phyloP scores from a whole-genome alignment of 2,329 filamentous ascomycete genomes.

The Cladophialophora exuberans region DNA sequence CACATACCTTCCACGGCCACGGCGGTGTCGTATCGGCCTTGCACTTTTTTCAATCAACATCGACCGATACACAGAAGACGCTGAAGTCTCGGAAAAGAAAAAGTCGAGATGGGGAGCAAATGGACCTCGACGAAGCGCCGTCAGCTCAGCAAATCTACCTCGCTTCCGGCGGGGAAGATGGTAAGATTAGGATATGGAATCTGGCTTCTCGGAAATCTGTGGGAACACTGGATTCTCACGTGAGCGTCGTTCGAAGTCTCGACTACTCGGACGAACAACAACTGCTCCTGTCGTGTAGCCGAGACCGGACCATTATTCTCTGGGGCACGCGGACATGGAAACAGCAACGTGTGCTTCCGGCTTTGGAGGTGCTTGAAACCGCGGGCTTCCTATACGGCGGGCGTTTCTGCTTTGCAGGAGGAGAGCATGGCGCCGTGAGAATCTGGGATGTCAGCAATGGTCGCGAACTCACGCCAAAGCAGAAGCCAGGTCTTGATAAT shows the following conservation, averaged over 20 bases:
- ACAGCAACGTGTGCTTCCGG: constrained; percentile 75
- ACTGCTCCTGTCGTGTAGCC: constrained; percentile 77
- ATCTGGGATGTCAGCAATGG: constrained; percentile 81
- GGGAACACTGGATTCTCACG: constrained; percentile 84
- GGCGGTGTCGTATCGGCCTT: constrained; percentile 89
- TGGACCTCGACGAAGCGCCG: constrained; percentile 46
- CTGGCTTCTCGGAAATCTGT: constrained; percentile 78
- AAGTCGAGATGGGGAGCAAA: constrained; percentile 49
- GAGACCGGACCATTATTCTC: constrained; percentile 91
- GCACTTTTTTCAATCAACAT: constrained; percentile 76
- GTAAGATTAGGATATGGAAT: constrained; percentile 90
- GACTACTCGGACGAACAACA: constrained; percentile 79
- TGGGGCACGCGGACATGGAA: constrained; percentile 92
- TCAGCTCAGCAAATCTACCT: constrained; percentile 66
- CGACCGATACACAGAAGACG: not conserved
- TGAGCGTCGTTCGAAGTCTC: constrained; percentile 87
- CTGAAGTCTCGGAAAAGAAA: constrained; percentile 38
- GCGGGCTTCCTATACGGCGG: constrained; percentile 77
- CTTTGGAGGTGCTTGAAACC: constrained; percentile 82
- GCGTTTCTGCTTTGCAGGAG: constrained; percentile 77
- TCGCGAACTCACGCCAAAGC: constrained; percentile 76
- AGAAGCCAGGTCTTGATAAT: constrained; percentile 62
- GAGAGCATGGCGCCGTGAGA: constrained; percentile 78
- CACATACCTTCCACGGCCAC: constrained; percentile 92
- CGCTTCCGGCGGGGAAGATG: constrained; percentile 91